Conservation (phyloP, 2,329 filamentous ascomycete species). For the Pseudogymnoascus sp. region DNA sequence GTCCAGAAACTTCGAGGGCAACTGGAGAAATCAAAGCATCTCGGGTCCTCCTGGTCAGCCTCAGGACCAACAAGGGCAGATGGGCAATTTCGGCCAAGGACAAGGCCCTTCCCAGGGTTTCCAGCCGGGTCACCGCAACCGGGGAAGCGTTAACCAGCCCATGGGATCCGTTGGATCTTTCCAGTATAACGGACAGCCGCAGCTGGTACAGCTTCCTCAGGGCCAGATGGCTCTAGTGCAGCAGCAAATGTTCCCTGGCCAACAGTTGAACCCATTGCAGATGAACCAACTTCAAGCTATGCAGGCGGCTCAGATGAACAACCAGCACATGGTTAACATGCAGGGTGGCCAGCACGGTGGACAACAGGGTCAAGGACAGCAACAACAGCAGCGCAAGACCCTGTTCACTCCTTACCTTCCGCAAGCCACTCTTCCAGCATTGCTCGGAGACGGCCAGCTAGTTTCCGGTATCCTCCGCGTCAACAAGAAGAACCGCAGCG, state of each 20-base stretch:
- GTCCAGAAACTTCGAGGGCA: constrained; percentile 94
- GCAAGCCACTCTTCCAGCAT: constrained; percentile 83
- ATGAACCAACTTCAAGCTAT: constrained; percentile 85
- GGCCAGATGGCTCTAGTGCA: constrained; percentile 79
- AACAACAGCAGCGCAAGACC: constrained; percentile 92
- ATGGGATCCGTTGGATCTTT: constrained; percentile 78
- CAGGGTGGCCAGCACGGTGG: constrained; percentile 67
- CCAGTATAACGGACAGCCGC: constrained; percentile 80
- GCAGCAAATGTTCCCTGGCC: constrained; percentile 68
- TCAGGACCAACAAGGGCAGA: constrained; percentile 46
- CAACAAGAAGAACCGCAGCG: constrained; percentile 99
- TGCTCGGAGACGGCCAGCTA: constrained; percentile 85
- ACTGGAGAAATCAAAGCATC: constrained; percentile 75
- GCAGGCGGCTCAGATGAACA: constrained; percentile 78
- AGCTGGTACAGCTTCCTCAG: constrained; percentile 76
- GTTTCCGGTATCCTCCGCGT: constrained; percentile 95
- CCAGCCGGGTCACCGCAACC: constrained; percentile 84
- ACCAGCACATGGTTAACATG: constrained; percentile 64
- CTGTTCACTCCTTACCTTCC: constrained; percentile 97
- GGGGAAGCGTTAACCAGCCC: constrained; percentile 79
- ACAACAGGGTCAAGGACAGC: constrained; percentile 57
- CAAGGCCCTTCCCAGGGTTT: constrained; percentile 65
- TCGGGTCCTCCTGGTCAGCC: constrained; percentile 32
- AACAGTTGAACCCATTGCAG: constrained; percentile 82
- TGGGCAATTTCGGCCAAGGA: constrained; percentile 61